These are phyloP conservation scores for Globisporangium nodosum DNA, from an alignment of 352 stramenopile genomes.

Conservation along the genomic window DNA sequence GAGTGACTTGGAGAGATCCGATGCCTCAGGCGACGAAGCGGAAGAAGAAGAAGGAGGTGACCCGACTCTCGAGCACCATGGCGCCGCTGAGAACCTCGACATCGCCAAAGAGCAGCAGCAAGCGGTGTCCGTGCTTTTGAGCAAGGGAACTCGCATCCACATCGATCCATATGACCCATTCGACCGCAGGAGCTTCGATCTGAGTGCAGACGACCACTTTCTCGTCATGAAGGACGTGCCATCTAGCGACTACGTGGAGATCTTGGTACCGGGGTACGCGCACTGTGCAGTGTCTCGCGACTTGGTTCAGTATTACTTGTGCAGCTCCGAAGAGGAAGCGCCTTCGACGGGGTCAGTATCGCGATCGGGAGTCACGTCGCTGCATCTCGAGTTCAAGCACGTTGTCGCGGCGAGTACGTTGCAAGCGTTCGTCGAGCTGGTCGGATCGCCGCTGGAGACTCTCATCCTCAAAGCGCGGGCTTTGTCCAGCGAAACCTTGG, in stretches of 20 bases:
- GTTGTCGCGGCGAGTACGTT: conserved; percentile 1
- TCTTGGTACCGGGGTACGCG: conserved; percentile 14
- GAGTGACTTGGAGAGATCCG: background rate
- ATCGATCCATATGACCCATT: conserved; percentile 9
- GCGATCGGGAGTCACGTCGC: conserved; percentile 2
- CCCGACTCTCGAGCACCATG: background rate
- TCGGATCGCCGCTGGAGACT: conserved; percentile 5
- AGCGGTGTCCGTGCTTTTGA: conserved; percentile 12
- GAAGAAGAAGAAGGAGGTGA: background rate
- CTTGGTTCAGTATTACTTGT: conserved; percentile 9
- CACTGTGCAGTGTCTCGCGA: conserved; percentile 9
- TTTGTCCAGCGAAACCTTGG: conserved; percentile 3
- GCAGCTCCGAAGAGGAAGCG: background rate
- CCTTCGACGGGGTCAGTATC: background rate
- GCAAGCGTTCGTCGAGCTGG: conserved; percentile 8
- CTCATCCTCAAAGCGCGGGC: conserved; percentile 5
- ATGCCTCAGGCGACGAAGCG: background rate
- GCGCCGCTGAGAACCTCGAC: background rate
- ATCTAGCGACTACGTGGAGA: conserved; percentile 6
- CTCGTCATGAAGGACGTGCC: conserved; percentile 15
- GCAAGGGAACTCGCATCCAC: conserved; percentile 6
- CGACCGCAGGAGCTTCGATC: background rate
- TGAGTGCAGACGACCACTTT: conserved; percentile 12
- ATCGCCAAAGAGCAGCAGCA: background rate
- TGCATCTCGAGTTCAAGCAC: conserved; percentile 8